Evolutionary conservation across 2,329 filamentous ascomycete species (phyloP).

Genomic region (Neofusicoccum parvum): DNA sequence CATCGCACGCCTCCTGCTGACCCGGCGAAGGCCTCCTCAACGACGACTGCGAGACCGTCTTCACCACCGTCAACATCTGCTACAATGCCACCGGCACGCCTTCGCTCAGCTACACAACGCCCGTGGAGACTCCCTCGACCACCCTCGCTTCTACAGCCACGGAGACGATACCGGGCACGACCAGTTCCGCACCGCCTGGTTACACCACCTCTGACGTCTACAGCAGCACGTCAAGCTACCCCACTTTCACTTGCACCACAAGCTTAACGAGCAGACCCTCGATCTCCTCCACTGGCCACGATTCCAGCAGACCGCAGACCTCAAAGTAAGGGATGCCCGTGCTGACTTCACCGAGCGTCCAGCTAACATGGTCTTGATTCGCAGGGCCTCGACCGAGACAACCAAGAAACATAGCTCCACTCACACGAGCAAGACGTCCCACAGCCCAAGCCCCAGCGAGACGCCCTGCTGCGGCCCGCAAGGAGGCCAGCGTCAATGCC

Average conservation of each 20-base stretch:
- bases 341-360: not conserved
- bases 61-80: not conserved
- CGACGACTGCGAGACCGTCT: conserved; percentile 1
- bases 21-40: not conserved
- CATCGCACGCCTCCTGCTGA: not conserved
- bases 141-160: no score
- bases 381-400: not conserved
- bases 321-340: not conserved
- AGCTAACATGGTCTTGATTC: not conserved
- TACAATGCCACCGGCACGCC: not conserved
- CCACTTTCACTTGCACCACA: not conserved
- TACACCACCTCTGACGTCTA: no score
- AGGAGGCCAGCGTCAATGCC: not conserved
- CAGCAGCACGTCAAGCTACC: not conserved
- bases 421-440: no score
- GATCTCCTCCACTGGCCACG: no score
- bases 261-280: no score
- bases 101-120: not conserved
- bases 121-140: no score
- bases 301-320: not conserved
- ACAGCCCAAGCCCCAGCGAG: not conserved
- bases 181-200: no score
- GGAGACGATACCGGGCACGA: no score
- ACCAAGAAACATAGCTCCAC: not conserved
- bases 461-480: not conserved